Evolutionary conservation across 371 early-diverging fungal genomes (phyloP), one percentile per base, ranked within the genome.

Genomic region (Mortierella sp.): DNA sequence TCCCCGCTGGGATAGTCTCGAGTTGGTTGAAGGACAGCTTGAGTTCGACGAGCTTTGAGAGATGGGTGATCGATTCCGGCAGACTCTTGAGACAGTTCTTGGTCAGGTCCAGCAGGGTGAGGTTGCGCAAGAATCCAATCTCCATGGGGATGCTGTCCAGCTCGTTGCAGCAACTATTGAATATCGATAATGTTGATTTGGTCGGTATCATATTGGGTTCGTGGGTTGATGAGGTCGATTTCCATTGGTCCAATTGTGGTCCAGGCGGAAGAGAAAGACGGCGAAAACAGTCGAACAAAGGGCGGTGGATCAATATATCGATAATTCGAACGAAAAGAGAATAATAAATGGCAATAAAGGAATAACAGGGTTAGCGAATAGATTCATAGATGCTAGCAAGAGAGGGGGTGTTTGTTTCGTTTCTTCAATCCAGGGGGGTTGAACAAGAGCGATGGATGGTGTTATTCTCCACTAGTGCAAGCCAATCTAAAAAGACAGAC

Each of bases 51-150:
- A 97, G 88, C 52, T 92, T 90, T 9, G 89, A 76, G 4, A 96
- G 90, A 40, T 87, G 78, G 29, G 92, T 89, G 61, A 97, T 89
- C 2, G 94, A 91, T 22, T 91, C 92, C 1, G 97, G 97, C 13
- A 88, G 69, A 16, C 53, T 47, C 9, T 63, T 47, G 2, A 96
- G 79, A 9, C 86, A 87, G 81, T 96, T 96, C 64, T 91, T 88
- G 44, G 93, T 88, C 9, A 96, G 77, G 64, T 92, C 91, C 19
- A 96, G 87, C 0, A 88, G 79, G 24, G 89, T 86, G 47, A 96
- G 87, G 69, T 90, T 89, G 43, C 85, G 87, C 64, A 94, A 76
- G 55, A 91, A 85, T 10, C 92, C 92, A n/a, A 95, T 91, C 67
- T 91, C 91, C 11, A 86, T 77, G 3, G 94, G 93, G 55, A 96